Evolutionary conservation across 306 rosid genomes (phyloP), one percentile per base, ranked within the genome.

Genomic region (Pterocarpus macrocarpus): DNA sequence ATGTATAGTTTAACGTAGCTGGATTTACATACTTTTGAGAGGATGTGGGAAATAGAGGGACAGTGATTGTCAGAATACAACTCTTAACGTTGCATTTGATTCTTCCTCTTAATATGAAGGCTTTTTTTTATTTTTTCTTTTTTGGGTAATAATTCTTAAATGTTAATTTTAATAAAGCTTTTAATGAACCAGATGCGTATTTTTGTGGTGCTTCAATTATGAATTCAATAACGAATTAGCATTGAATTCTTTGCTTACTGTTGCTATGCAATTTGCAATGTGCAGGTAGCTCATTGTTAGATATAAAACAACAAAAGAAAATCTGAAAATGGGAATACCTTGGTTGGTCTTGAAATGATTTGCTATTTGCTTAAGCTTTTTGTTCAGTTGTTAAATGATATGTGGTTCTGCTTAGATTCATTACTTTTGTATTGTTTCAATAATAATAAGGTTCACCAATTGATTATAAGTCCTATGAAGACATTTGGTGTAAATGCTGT

Each of bases 231-330:
- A 15, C 44, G 38, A 14, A 65, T 38, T 7, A n/a, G 32, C 50
- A 65, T 65, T 38, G 47, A 22, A 65, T n/a, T 6, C 16, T 65
- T 65, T 16, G 71, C 52, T n/a, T 38, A 16, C 50, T 38, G 71
- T 9, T 65, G 71, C 33, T 3, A 38, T 39, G 41, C 32, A 33
- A 65, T 65, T 35, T 64, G 69, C 17, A 16, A 38, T 65, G 33
- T 38, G 17, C 44, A 65, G 47, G 1, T n/a, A 28, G 7, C 16
- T 9, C 32, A 1, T n/a, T 64, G 47, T 38, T 38, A 36, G 6
- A 38, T 64, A 15, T 38, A 64, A 64, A 32, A 38, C 3, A 50
- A 50, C 5, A 50, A 13, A 64, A 43, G 49, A 43, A 43, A 43
- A 43, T 43, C 8, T 59, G 41, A 10, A 11, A 33, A 11, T 13